Conservation (phyloP, 371 early-diverging fungal species). For the Basidiobolus heterosporus region DNA sequence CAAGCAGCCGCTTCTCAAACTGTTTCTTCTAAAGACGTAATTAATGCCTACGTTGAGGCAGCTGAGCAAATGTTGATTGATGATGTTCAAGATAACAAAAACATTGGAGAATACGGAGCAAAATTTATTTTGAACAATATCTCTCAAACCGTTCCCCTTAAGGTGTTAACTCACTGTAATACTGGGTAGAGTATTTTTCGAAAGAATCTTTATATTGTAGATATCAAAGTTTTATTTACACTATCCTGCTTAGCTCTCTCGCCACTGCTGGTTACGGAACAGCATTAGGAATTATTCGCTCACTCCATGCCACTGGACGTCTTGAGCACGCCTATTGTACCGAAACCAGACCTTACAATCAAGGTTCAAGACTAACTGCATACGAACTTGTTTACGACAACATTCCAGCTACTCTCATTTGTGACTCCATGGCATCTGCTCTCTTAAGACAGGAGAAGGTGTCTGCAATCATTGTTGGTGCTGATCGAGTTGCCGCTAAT, state of each 20-base stretch:
- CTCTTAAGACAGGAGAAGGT: constrained; percentile 39
- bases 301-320: constrained; percentile 31
- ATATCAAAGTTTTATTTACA: neutral
- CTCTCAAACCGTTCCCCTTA: constrained; percentile 20
- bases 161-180: constrained; percentile 89
- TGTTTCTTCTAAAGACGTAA: constrained; percentile 15
- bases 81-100: constrained; percentile 75
- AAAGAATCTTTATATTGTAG: neutral
- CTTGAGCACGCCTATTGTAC: constrained; percentile 80
- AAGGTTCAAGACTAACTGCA: constrained; percentile 86
- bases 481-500: constrained; percentile 89
- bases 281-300: constrained; percentile 77
- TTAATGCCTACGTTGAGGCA: constrained; percentile 41
- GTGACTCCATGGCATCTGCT: constrained; percentile 82
- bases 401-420: constrained; percentile 79
- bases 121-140: constrained; percentile 17
- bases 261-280: constrained; percentile 79
- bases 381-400: constrained; percentile 84
- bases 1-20: constrained; percentile 9
- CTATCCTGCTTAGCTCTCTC: constrained; percentile 19
- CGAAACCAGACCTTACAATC: constrained; percentile 93
- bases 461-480: constrained; percentile 85
- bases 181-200: constrained; percentile 47
- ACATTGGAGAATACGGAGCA: constrained; percentile 73
- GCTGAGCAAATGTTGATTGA: constrained; percentile 72